Evolutionary conservation across 176 grass and related monocot genomes (phyloP).

Genomic region (Ampelocalamus luodianensis): DNA sequence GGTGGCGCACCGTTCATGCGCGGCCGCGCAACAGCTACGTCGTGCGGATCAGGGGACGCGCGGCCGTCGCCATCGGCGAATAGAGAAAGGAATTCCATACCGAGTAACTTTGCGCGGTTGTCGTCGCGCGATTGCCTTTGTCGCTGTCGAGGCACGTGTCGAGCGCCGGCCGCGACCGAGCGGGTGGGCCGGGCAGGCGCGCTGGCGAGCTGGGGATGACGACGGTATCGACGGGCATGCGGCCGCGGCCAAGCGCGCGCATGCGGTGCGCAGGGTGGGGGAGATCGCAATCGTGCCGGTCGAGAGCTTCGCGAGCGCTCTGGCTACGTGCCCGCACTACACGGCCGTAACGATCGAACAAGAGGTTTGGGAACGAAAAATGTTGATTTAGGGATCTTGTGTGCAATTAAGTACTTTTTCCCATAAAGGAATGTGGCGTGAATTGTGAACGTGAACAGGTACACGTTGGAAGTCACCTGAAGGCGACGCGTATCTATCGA

Average conservation of each 20-base stretch:
- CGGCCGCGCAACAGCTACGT: background rate
- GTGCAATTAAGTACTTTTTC: background rate
- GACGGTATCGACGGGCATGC: background rate
- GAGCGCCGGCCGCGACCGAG: background rate
- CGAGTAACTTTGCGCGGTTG: constrained; percentile 40
- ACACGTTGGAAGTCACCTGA: constrained; percentile 42
- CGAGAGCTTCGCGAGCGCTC: background rate
- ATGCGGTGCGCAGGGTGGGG: background rate
- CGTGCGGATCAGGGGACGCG: background rate
- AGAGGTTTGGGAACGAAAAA: background rate
- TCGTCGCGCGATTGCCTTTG: constrained; percentile 31
- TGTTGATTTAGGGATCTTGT: background rate
- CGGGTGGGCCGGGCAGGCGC: background rate
- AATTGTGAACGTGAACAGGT: constrained; percentile 1
- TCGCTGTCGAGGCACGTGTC: constrained; percentile 52
- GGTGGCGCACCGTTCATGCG: background rate
- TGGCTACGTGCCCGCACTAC: background rate
- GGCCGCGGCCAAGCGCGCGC: background rate
- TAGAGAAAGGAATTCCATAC: constrained; percentile 40
- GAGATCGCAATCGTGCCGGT: background rate
- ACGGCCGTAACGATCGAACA: background rate
- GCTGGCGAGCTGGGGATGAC: background rate
- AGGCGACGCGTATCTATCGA: constrained; percentile 39
- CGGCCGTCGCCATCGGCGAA: constrained; percentile 30
- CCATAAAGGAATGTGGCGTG: background rate